Evolutionary conservation across 2,329 filamentous ascomycete genomes (phyloP), one percentile per base, ranked within the genome.

Genomic region (Bipolaris bicolor): DNA sequence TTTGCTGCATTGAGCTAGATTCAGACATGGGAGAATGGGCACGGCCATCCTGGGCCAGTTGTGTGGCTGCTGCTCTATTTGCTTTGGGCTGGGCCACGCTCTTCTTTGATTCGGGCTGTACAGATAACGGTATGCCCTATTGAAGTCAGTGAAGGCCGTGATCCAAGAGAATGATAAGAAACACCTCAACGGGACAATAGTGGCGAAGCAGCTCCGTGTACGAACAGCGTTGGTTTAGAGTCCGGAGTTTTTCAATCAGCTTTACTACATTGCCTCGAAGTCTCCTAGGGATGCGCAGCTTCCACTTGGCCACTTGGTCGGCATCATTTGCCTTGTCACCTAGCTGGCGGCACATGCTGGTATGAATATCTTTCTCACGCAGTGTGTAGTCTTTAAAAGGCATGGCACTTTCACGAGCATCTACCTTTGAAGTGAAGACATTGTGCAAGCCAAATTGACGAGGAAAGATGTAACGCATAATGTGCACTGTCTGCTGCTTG

Each of bases 381-480:
- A 92, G 74, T 0, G 90, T 93, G 71, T 97, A 96, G 74, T 97
- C 92, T 69, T 91, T 90, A 69, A 94, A 88, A 24, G 84, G 84
- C 66, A 94, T 89, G 0, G 86, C 80, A 0, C 89, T 94, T 67
- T 90, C 85, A 47, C 78, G 83, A 20, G 71, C 73, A 71, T 95
- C 84, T 15, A 89, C 82, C 3, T 80, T 78, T 5, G 88, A 90
- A 0, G 88, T 92, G 72, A 98, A 97, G n/a, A 90, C 92, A 75
- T 98, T 99, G 71, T 96, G 92, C 3, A 99, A 80, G 13, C 86
- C 86, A 70, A 97, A 98, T 69, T 98, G 93, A 10, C 89, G 84
- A 31, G 95, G 95, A 66, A 99, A 99, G 1, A 99, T 88, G 75
- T 98, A 94, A 81, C 94, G 95, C 84, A 97, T 86, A 18, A 96